Evolutionary conservation across 2,329 filamentous ascomycete genomes (phyloP), one percentile per base, ranked within the genome.

Genomic region (Cadophora sp.): DNA sequence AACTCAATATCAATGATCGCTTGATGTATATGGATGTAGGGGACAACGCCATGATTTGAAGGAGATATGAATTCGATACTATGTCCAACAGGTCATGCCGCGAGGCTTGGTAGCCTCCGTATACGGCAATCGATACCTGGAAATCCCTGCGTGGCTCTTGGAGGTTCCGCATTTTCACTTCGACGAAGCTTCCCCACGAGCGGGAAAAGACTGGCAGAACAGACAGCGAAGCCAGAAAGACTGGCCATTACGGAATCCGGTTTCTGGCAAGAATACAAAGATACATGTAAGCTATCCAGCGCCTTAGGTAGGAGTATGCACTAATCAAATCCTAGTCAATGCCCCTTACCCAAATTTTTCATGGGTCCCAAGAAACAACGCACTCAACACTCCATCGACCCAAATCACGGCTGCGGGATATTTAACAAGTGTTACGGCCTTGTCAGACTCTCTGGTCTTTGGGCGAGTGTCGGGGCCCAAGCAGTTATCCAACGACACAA

Each of bases 391-490:
- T 45, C 8, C n/a, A 8, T 22, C 16, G 22, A 14, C 22, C 14
- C 9, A 3, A 63, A 24, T 91, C 39, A 82, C 83, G 0, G 77
- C 92, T 0, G 84, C 89, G 77, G 94, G 94, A 22, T 96, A 94
- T 73, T 79, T 97, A 0, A 87, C 88, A 30, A 87, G 87, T 67
- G 84, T 88, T 36, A 85, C 87, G 68, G 87, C 92, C 73, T 82
- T 94, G 24, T 88, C 88, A 33, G 89, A 89, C 63, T 87, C 85
- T 47, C 81, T 96, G 22, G 87, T 87, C 1, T 97, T 97, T 75
- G 89, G 89, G 58, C 84, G 90, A 41, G 27, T 76, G 47, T 63
- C 66, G 67, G 68, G 16, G 7, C 18, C 11, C 22, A 16, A 4
- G 20, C 55, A 4, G 36, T 47, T 47, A 16, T n/a, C 60, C 76